These are phyloP conservation scores for Lodderomyces pseudojiufengensis DNA, from an alignment of 1,139 yeast species.

Conservation along the genomic window DNA sequence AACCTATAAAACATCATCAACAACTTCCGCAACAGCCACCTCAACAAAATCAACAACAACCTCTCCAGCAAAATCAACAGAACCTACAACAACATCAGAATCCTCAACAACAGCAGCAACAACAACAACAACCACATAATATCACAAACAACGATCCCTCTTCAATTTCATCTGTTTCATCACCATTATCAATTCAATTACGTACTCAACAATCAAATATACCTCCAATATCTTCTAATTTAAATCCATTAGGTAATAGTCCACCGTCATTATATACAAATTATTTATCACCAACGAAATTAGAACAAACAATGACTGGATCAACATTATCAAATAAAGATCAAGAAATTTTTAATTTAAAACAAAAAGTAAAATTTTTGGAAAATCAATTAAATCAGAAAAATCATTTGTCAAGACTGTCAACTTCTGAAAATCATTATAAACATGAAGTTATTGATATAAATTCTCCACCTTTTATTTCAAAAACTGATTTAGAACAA, in stretches of 20 bases:
- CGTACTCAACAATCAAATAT: slow-evolving; percentile 6
- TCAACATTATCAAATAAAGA: slow-evolving; percentile 6
- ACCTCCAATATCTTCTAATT: slow-evolving; percentile 9
- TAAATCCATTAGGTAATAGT: slow-evolving; percentile 4
- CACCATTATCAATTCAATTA: slow-evolving; percentile 1
- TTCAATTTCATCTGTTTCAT: neutral
- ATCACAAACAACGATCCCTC: too few species aligned
- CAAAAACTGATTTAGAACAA: slow-evolving; percentile 31
- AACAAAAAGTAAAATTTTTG: slow-evolving; percentile 20
- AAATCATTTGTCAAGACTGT: slow-evolving; percentile 2
- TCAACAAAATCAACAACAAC: slow-evolving; percentile 1
- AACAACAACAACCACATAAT: neutral
- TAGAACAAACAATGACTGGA: slow-evolving; percentile 3
- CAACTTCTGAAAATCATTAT: neutral
- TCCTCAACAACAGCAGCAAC: neutral
- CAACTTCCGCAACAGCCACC: neutral
- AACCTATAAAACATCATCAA: neutral
- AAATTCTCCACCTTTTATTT: slow-evolving; percentile 28
- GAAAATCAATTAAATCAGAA: slow-evolving; percentile 17
- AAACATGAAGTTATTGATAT: slow-evolving; percentile 11
- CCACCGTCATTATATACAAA: slow-evolving; percentile 2
- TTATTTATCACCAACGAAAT: slow-evolving; percentile 1
- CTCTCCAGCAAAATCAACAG: neutral
- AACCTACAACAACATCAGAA: neutral
- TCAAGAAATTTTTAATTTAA: slow-evolving; percentile 17